These are phyloP conservation scores for Xenoacremonium recifei DNA, from an alignment of 2,329 filamentous ascomycete genomes.

Conservation along the genomic window DNA sequence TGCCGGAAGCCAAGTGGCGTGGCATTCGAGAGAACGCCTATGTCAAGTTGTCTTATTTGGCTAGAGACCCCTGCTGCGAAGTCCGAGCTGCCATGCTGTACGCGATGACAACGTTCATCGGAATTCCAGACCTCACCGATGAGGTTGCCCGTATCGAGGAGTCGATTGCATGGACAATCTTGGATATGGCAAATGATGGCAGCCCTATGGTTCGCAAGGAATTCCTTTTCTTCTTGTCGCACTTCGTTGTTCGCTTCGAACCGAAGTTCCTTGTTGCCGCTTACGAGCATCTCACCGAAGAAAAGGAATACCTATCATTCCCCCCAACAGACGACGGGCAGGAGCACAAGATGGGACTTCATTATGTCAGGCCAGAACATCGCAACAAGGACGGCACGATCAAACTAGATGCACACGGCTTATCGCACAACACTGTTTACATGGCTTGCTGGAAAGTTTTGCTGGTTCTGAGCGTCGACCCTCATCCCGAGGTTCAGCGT, in stretches of 20 bases:
- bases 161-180: constrained; percentile 80
- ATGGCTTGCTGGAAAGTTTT: constrained; percentile 93
- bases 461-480: constrained; percentile 86
- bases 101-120: constrained; percentile 89
- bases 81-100: constrained; percentile 92
- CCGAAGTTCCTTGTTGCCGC: constrained; percentile 89
- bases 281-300: constrained; percentile 85
- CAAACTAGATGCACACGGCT: constrained; percentile 54
- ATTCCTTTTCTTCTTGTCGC: constrained; percentile 88
- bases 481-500: constrained; percentile 87
- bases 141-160: constrained; percentile 91
- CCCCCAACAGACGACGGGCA: constrained; percentile 55
- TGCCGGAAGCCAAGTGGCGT: constrained; percentile 91
- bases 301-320: constrained; percentile 66
- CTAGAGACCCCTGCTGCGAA: constrained; percentile 84
- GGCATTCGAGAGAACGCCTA: constrained; percentile 89
- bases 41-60: constrained; percentile 73
- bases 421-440: constrained; percentile 87
- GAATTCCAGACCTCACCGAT: constrained; percentile 87
- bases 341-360: constrained; percentile 61
- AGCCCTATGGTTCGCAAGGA: constrained; percentile 94
- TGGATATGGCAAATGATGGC: constrained; percentile 91
- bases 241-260: constrained; percentile 86
- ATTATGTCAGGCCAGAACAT: constrained; percentile 57
- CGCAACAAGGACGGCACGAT: constrained; percentile 57